Evolutionary conservation across 75 land plant species (phyloP).

Genomic region (Larix kaempferi): DNA sequence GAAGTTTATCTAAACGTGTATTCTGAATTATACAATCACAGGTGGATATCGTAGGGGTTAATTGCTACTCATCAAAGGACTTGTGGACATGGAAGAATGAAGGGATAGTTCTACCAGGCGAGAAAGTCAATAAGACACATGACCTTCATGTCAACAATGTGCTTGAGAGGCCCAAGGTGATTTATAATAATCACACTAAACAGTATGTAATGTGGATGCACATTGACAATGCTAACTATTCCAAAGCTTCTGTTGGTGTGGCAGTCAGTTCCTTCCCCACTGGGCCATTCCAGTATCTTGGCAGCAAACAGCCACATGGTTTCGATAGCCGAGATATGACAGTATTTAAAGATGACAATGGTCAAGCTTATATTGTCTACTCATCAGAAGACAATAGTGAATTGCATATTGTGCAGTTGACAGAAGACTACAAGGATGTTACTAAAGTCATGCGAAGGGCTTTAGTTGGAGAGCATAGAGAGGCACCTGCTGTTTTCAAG

Average conservation of each 20-base stretch:
- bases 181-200: slow-evolving; percentile 70
- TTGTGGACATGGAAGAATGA: slow-evolving; percentile 97
- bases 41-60: slow-evolving; percentile 96
- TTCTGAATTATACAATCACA: slow-evolving; percentile 12
- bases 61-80: slow-evolving; percentile 95
- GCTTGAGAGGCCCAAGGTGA: slow-evolving; percentile 95
- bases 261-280: slow-evolving; percentile 83
- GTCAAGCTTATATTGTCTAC: slow-evolving; percentile 80
- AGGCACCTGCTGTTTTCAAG: slow-evolving; percentile 97
- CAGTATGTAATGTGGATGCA: slow-evolving; percentile 99
- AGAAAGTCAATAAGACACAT: slow-evolving; percentile 66
- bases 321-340: slow-evolving; percentile 98
- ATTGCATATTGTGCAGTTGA: slow-evolving; percentile 82
- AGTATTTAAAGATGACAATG: slow-evolving; percentile 91
- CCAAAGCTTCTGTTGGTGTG: slow-evolving; percentile 91
- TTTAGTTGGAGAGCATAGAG: slow-evolving; percentile 78
- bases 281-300: slow-evolving; percentile 88
- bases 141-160: slow-evolving; percentile 85
- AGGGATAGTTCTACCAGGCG: slow-evolving; percentile 77
- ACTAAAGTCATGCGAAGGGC: slow-evolving; percentile 45
- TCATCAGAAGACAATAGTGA: slow-evolving; percentile 92
- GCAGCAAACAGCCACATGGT: slow-evolving; percentile 86
- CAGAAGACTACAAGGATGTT: slow-evolving; percentile 78
- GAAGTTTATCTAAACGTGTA: too few species aligned
- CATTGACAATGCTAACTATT: slow-evolving; percentile 90